Evolutionary conservation across 2,329 filamentous ascomycete genomes (phyloP), one percentile per base, ranked within the genome.

Genomic region (Colletotrichum paranaense): DNA sequence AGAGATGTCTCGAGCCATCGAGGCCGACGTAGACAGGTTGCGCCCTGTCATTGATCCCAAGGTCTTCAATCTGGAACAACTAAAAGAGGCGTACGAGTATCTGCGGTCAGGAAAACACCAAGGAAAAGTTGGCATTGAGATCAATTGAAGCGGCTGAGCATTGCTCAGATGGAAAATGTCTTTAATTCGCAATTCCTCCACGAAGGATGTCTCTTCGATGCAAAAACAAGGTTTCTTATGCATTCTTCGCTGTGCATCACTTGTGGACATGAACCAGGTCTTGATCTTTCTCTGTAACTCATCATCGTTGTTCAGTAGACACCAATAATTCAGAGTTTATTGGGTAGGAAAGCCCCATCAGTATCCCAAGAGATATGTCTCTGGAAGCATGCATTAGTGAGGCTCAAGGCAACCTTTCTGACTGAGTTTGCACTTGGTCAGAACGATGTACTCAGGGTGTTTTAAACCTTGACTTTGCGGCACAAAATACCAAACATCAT

Each of bases 1-100:
- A 24, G 68, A 72, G 11, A 87, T 89, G 84, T 84, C 83, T 74
- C 79, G 81, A 1, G 86, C 86, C 19, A 83, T 89, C 68, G 87
- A 89, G 75, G 85, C 81, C 60, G 84, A 85, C 5, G 80, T 82
- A 28, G 84, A 84, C 22, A 70, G 62, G 70, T 55, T 73, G 19
- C 60, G 70, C 35, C 87, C 88, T 2, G 82, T 88, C 2, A 77
- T 90, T 38, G 87, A 89, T 77, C 72, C 78, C 11, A 83, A 81
- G 73, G 76, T 83, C 8, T 89, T 89, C 72, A 79, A 74, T 12
- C 76, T 89, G 42, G 86, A 87, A 22, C 78, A 88, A 69, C 58
- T 82, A 2, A 84, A 82, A 78, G 84, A 87, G 78, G 84, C 84
- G 6, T 85, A 82, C 67, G 81, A 84, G 76, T 85, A 86, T 63